These are phyloP conservation scores for Paspalum notatum DNA, from an alignment of 176 grass and related monocot species.

Conservation along the genomic window DNA sequence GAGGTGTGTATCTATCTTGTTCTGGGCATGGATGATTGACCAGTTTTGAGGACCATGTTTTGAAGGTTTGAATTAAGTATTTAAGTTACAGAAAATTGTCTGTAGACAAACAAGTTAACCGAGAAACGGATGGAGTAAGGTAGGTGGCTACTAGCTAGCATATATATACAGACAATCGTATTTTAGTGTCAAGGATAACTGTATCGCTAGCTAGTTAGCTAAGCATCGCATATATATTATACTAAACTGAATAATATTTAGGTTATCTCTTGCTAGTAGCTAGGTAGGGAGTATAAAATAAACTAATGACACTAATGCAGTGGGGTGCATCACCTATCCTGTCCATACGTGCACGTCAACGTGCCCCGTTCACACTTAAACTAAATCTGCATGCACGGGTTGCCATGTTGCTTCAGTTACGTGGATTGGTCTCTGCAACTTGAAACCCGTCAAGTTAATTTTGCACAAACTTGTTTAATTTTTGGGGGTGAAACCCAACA, in stretches of 20 bases:
- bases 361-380: constrained; percentile 8
- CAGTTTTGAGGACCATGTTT: neutral
- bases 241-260: constrained; percentile 14
- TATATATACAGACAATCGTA: neutral
- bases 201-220: constrained; percentile 22
- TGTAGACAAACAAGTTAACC: too few relatives aligned
- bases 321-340: constrained; percentile 34
- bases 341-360: neutral
- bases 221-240: constrained; percentile 13
- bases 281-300: constrained; percentile 22
- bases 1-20: constrained; percentile 39
- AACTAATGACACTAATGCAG: neutral
- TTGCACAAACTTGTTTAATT: constrained; percentile 11
- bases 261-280: constrained; percentile 40
- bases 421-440: neutral
- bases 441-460: too few relatives aligned
- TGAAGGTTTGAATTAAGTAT: too few relatives aligned
- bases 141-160: neutral
- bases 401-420: constrained; percentile 9
- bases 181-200: constrained; percentile 34
- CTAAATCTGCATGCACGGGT: neutral
- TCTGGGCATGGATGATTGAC: neutral
- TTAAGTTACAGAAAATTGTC: too few relatives aligned
- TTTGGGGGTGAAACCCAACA: neutral
- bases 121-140: too few relatives aligned